phyloP scores from a whole-genome alignment of 1,284 basidiomycete genomes.

The Cerioporus squamosus region DNA sequence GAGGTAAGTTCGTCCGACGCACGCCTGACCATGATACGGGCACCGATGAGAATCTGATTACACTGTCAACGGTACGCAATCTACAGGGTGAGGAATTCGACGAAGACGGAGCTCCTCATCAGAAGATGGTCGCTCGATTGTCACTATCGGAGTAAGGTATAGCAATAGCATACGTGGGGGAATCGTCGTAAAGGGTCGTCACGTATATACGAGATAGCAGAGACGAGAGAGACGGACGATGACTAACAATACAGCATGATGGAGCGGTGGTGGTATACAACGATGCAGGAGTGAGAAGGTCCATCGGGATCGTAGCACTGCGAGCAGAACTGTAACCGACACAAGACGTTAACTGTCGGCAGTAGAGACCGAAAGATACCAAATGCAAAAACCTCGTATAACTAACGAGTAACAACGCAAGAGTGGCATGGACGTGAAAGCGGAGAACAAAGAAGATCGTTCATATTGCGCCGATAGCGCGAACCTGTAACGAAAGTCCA shows the following conservation, averaged over 20 bases:
- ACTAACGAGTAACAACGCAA: neutral
- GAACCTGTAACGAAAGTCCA: slow-evolving; percentile 20
- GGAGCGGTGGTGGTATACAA: slow-evolving; percentile 33
- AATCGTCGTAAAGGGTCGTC: slow-evolving; percentile 27
- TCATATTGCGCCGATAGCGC: slow-evolving; percentile 18
- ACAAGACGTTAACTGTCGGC: slow-evolving; percentile 9
- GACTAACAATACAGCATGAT: slow-evolving; percentile 43
- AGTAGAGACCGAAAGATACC: slow-evolving; percentile 12
- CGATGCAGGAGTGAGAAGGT: slow-evolving; percentile 32
- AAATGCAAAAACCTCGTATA: slow-evolving; percentile 8
- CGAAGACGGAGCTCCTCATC: slow-evolving; percentile 81
- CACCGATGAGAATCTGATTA: slow-evolving; percentile 16
- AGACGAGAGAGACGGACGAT: slow-evolving; percentile 1
- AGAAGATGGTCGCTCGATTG: slow-evolving; percentile 69
- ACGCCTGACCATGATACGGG: slow-evolving; percentile 6
- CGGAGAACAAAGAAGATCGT: slow-evolving; percentile 19
- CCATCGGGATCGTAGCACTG: slow-evolving; percentile 30
- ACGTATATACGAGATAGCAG: slow-evolving; percentile 30
- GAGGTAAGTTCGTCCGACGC: slow-evolving; percentile 51
- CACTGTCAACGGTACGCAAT: slow-evolving; percentile 19
- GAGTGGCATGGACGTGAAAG: slow-evolving; percentile 3
- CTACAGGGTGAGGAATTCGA: slow-evolving; percentile 74
- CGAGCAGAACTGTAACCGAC: slow-evolving; percentile 18
- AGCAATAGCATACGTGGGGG: slow-evolving; percentile 22
- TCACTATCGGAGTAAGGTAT: slow-evolving; percentile 40